phyloP scores from a whole-genome alignment of 1,284 basidiomycete genomes.

The Amylostereum areolatum region DNA sequence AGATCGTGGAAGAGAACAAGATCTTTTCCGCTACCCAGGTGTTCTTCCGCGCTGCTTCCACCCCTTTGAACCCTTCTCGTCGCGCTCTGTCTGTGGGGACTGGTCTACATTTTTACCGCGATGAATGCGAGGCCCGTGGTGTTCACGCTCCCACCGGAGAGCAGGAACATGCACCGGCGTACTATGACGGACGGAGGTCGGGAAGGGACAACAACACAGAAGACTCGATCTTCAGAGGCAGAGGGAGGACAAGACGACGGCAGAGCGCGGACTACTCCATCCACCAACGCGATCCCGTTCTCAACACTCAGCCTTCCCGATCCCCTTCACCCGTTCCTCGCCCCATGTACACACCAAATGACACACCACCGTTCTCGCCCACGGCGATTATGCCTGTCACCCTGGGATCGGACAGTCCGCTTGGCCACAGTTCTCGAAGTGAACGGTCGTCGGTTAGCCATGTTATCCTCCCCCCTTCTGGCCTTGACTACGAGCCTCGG shows the following conservation, averaged over 20 bases:
- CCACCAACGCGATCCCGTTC: conserved; percentile 23
- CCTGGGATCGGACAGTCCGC: too few relatives aligned
- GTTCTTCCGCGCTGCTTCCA: conserved; percentile 59
- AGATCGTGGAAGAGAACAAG: conserved; percentile 76
- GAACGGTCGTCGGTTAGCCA: neutral
- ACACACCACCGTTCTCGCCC: neutral
- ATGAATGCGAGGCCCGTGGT: conserved; percentile 27
- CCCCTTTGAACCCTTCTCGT: conserved; percentile 22
- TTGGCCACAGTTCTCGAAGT: too few relatives aligned
- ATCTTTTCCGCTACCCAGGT: conserved; percentile 71
- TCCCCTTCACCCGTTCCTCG: neutral
- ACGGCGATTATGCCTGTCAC: neutral
- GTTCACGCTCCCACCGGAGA: conserved; percentile 29
- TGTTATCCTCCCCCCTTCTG: neutral
- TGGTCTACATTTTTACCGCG: conserved; percentile 38
- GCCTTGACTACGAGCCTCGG: neutral
- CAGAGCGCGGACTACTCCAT: conserved; percentile 28
- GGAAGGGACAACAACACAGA: too few relatives aligned
- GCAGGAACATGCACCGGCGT: conserved; percentile 12
- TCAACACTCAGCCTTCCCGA: neutral
- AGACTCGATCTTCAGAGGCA: too few relatives aligned
- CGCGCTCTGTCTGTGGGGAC: conserved; percentile 81
- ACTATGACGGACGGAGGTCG: conserved; percentile 3
- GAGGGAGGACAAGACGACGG: conserved; percentile 16
- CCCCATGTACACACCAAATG: neutral